phyloP scores from a whole-genome alignment of 2,329 filamentous ascomycete genomes.

The Monilinia aucupariae region DNA sequence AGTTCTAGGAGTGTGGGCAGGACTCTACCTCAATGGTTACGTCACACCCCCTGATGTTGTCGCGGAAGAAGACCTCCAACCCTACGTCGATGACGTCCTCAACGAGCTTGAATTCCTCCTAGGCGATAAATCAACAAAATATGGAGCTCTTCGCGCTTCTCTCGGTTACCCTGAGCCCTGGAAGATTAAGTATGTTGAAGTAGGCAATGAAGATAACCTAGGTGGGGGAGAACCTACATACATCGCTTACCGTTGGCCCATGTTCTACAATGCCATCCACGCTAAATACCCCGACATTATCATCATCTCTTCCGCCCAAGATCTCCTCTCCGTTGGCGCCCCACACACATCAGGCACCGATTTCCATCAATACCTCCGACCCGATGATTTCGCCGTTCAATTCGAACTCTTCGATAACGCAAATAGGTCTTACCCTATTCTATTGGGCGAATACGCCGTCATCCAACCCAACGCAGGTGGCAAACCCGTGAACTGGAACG shows the following conservation, averaged over 20 bases:
- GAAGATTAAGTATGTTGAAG: conserved; percentile 47
- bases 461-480: conserved; percentile 25
- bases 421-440: conserved; percentile 21
- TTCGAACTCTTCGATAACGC: conserved; percentile 28
- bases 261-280: conserved; percentile 45
- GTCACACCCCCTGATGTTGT: conserved; percentile 37
- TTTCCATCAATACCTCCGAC: conserved; percentile 29
- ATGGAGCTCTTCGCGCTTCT: conserved; percentile 44
- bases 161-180: conserved; percentile 48
- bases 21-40: conserved; percentile 40
- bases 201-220: conserved; percentile 47
- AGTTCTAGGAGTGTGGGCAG: conserved; percentile 45
- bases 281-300: conserved; percentile 39
- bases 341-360: conserved; percentile 21
- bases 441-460: conserved; percentile 32
- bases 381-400: conserved; percentile 25
- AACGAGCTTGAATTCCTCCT: conserved; percentile 50
- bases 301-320: conserved; percentile 37
- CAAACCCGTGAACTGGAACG: conserved; percentile 14
- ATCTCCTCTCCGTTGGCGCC: conserved; percentile 18
- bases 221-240: conserved; percentile 37
- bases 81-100: conserved; percentile 44
- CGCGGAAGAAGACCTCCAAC: conserved; percentile 40
- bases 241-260: conserved; percentile 41
- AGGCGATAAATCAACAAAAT: conserved; percentile 41